Base-by-base conservation (phyloP, 768 basidiomycete genomes). In the Rhizopogon vinicolor region DNA sequence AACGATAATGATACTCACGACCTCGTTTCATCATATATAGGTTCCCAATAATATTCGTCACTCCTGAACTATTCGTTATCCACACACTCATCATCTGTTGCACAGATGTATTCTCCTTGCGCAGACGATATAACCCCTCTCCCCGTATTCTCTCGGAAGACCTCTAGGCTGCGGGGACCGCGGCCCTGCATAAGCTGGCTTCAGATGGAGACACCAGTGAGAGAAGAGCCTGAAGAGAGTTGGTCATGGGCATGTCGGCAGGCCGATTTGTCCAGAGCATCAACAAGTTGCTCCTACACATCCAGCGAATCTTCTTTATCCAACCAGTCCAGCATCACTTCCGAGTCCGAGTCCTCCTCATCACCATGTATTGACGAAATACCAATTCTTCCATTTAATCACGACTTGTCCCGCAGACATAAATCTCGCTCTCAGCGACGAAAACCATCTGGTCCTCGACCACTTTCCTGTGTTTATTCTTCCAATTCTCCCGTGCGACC, bases 381-480 rank as follows among this genome's bases (percentile, higher is more conserved):
- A 45, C 29, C 40, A 5, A 44, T 19, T 16, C 12, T 28, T 12
- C n/a, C 54, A 37, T 39, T 14, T 16, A 68, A 60, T 29, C 53
- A 41, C 19, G 41, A 7, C 10, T 41, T 29, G 19, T 29, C 33
- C 43, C 53, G 31, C 18, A 37, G 40, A 28, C 45, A 9, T 41
- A 52, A 6, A 41, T 46, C 18, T 37, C 58, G 45, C 39, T 12
- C 55, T 44, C 60, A 50, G 41, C 59, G 63, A 52, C 63, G 57
- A 28, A 71, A 54, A 35, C 68, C 68, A 7, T 52, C 19, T 3
- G 68, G 68, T 3, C 68, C 68, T 53, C 70, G 68, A 3, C 39
- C 63, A 8, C 64, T 66, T 18, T 54, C 53, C 4, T 9, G 13
- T 35, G 60, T 41, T 37, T 51, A 54, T 44, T 39, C 53, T 31